These are phyloP conservation scores for Manihot esculenta DNA, from an alignment of 441 rosid genomes.

Conservation along the genomic window DNA sequence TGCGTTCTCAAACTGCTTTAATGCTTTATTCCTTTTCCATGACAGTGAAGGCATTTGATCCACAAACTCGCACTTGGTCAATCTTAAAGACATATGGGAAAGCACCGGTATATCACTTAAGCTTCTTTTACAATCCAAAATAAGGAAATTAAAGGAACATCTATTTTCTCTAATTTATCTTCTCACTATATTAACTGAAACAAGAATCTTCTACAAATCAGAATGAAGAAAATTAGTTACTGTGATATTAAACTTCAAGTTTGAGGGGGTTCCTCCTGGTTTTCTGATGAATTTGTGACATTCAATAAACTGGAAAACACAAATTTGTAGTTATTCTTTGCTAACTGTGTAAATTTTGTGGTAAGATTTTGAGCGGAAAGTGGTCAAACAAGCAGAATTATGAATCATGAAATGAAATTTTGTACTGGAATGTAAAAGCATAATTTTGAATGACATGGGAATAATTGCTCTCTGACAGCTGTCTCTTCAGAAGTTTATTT, in stretches of 20 bases:
- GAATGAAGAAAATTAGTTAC: not conserved
- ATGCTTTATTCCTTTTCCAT: conserved; percentile 25
- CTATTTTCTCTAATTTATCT: not conserved
- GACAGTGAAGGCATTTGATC: conserved; percentile 90
- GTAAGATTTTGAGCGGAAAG: conserved; percentile 2
- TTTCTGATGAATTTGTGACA: conserved; percentile 4
- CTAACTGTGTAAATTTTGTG: not conserved
- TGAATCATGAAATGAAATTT: conserved; percentile 1
- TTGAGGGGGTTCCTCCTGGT: conserved; percentile 1
- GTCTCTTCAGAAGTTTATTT: not conserved
- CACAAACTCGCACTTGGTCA: conserved; percentile 76
- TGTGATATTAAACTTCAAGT: not conserved
- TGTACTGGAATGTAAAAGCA: not conserved
- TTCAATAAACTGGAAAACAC: conserved; percentile 12
- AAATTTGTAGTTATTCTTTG: not conserved
- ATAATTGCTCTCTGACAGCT: not conserved
- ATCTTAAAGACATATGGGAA: conserved; percentile 90
- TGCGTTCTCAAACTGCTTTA: conserved; percentile 3
- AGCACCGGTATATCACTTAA: conserved; percentile 63
- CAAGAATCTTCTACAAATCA: not conserved
- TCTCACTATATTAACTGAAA: not conserved
- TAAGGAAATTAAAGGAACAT: conserved; percentile 5
- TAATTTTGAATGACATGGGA: conserved; percentile 8
- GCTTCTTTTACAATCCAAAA: conserved; percentile 11
- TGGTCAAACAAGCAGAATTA: not conserved